A percentile compares a stretch with the other conserved stretches of the same genome.
Evolutionary conservation across 2,329 filamentous ascomycete genomes (phyloP).

Genomic region (Byssoonygena ceratinophila): DNA sequence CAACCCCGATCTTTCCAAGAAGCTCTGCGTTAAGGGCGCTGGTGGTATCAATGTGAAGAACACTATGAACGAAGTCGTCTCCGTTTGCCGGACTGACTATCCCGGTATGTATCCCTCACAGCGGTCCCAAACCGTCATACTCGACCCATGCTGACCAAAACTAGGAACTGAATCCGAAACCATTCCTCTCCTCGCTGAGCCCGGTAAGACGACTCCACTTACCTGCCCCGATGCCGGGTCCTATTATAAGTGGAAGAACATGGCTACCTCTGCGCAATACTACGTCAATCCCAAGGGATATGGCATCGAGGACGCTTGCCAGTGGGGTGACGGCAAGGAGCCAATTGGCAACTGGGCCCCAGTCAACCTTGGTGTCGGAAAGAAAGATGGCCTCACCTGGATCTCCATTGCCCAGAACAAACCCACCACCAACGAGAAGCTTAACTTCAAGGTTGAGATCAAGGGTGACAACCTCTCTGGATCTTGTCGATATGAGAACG

Average conservation of each 20-base stretch:
- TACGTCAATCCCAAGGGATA: constrained; percentile 83
- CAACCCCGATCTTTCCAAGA: constrained; percentile 51
- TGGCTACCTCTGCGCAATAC: constrained; percentile 80
- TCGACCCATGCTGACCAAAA: constrained; percentile 5
- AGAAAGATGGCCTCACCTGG: constrained; percentile 58
- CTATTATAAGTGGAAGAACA: constrained; percentile 70
- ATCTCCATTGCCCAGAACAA: constrained; percentile 75
- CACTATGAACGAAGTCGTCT: constrained; percentile 54
- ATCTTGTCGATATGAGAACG: constrained; percentile 56
- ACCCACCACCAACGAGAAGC: constrained; percentile 58
- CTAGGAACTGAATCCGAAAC: constrained; percentile 69
- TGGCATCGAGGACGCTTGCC: constrained; percentile 56
- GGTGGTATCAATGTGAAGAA: constrained; percentile 66
- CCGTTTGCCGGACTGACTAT: constrained; percentile 92
- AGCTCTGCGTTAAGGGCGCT: constrained; percentile 64
- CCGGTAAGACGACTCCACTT: constrained; percentile 52
- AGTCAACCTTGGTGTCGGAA: constrained; percentile 71
- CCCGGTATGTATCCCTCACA: constrained; percentile 50
- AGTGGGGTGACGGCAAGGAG: constrained; percentile 56
- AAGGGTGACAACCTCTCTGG: constrained; percentile 51
- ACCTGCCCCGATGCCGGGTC: constrained; percentile 61
- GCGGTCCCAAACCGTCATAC: constrained; percentile 1
- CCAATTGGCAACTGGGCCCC: constrained; percentile 74
- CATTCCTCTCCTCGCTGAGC: constrained; percentile 56
- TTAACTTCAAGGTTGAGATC: constrained; percentile 73